Evolutionary conservation across 1,139 yeast genomes (phyloP), one percentile per base, ranked within the genome.

Genomic region (Candida tunisiensis): DNA sequence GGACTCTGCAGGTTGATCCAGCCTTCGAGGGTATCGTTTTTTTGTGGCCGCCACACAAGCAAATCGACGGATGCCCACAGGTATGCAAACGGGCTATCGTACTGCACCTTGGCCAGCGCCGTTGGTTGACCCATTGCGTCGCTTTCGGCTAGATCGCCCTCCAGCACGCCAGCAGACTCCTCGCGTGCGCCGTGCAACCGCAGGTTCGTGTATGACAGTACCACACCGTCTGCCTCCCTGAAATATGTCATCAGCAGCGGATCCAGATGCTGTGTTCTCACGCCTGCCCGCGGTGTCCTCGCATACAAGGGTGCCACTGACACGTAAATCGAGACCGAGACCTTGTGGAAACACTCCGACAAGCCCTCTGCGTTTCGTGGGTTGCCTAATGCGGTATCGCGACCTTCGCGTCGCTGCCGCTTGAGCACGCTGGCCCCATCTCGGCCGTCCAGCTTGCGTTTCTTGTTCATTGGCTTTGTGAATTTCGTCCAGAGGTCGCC

Each of bases 1-100:
- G 93, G 94, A 2, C 95, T 75, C 57, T 85, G 95, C 67, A 88
- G 71, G 55, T 82, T 82, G 32, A 79, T 66, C 57, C 71, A 66
- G 5, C 98, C 98, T 47, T 85, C 93, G 18, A 85, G 53, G 2
- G 61, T 56, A 44, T 88, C 96, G 5, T 93, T 94, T 9, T 71
- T 62, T 40, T 69, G 69, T 4, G 98, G 98, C 43, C 67, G 69
- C 96, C 98, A 88, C 29, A 83, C 66, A 32, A 83, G 60, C 25
- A 88, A 60, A 34, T 82, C 91, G n/a, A 77, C 92, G 3, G 69
- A 55, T 27, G 82, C 62, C 96, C 96, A 88, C 35, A 78, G 48
- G 48, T 77, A 88, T 21, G 88, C 68, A 49, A 83, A 85, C 16
- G 98, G 96, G 24, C 91, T 74, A 35, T 80, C 85, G 34, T 72